phyloP scores from a whole-genome alignment of 139 green algal species.

The Chlorella sp. region DNA sequence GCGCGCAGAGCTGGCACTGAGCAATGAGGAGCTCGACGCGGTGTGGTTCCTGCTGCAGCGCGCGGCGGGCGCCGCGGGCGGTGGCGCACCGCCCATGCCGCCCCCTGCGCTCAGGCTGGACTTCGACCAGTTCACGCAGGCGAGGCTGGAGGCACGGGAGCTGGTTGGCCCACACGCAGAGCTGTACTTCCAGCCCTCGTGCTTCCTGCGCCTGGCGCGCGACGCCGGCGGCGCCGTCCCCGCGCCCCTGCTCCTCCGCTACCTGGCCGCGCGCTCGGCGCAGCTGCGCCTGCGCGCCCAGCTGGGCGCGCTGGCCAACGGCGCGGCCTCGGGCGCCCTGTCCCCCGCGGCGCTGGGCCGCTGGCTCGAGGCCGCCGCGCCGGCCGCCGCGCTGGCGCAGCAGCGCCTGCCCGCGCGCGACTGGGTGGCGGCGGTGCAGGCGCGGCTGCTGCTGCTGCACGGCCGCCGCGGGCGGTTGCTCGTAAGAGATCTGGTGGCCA shows the following conservation, averaged over 20 bases:
- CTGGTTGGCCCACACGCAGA: constrained; percentile 42
- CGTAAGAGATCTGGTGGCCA: constrained; percentile 51
- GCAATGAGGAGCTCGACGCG: constrained; percentile 23
- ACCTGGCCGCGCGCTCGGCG: constrained; percentile 49
- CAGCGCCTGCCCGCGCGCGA: constrained; percentile 33
- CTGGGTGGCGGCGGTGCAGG: constrained; percentile 56
- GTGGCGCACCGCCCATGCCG: background rate
- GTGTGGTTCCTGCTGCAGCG: constrained; percentile 43
- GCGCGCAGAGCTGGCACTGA: constrained; percentile 24
- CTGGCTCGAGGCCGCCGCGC: constrained; percentile 47
- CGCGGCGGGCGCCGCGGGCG: background rate
- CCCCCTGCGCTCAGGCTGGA: constrained; percentile 52
- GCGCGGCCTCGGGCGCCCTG: constrained; percentile 44
- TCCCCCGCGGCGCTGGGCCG: constrained; percentile 54
- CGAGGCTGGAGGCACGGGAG: constrained; percentile 42
- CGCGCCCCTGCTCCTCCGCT: constrained; percentile 53
- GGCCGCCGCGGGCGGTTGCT: constrained; percentile 42
- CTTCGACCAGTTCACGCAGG: constrained; percentile 72
- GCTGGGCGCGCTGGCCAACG: constrained; percentile 55
- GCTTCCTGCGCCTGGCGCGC: constrained; percentile 60
- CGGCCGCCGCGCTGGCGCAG: constrained; percentile 37
- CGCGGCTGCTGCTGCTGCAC: constrained; percentile 74
- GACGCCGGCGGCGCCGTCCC: constrained; percentile 59
- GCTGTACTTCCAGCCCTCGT: constrained; percentile 59
- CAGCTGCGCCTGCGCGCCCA: constrained; percentile 56